Conservation (phyloP, 225 moss, liverwort and hornwort species). For the Physcomitrellopsis africana region DNA sequence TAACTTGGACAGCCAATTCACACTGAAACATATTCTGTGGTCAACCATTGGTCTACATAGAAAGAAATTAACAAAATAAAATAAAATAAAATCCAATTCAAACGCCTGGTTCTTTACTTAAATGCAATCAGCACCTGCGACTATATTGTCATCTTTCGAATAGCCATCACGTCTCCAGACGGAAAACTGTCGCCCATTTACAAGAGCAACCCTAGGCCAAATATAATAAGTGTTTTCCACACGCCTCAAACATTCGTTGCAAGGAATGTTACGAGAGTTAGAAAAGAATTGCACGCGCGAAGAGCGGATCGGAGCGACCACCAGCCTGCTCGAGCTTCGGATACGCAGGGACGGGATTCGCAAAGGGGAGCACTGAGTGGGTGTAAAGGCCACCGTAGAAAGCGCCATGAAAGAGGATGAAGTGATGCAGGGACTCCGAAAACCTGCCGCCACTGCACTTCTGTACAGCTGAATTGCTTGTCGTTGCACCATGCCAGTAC, state of each 20-base stretch:
- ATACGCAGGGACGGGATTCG: constrained; percentile 34
- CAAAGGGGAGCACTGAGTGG: constrained; percentile 39
- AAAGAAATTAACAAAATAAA: neutral
- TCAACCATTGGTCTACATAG: neutral
- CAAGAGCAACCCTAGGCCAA: constrained; percentile 40
- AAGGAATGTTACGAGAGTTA: constrained; percentile 23
- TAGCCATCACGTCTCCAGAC: constrained; percentile 60
- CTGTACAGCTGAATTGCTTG: constrained; percentile 61
- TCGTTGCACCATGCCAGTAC: constrained; percentile 61
- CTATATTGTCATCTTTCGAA: constrained; percentile 33
- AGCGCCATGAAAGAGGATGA: constrained; percentile 50
- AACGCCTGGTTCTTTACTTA: too few relatives aligned
- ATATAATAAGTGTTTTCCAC: constrained; percentile 29
- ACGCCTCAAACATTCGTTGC: constrained; percentile 32
- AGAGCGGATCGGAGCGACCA: constrained; percentile 26
- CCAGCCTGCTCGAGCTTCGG: constrained; percentile 29
- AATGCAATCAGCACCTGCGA: constrained; percentile 43
- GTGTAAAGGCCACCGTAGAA: constrained; percentile 43
- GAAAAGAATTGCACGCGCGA: constrained; percentile 33
- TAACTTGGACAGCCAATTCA: neutral
- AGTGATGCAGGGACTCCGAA: constrained; percentile 38
- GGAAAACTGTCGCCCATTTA: constrained; percentile 46
- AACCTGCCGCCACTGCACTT: constrained; percentile 48
- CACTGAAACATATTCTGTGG: neutral
- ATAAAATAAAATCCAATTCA: too few relatives aligned